Evolutionary conservation across 805 yeast genomes (phyloP), one percentile per base, ranked within the genome.

Genomic region (Lachancea sp.): DNA sequence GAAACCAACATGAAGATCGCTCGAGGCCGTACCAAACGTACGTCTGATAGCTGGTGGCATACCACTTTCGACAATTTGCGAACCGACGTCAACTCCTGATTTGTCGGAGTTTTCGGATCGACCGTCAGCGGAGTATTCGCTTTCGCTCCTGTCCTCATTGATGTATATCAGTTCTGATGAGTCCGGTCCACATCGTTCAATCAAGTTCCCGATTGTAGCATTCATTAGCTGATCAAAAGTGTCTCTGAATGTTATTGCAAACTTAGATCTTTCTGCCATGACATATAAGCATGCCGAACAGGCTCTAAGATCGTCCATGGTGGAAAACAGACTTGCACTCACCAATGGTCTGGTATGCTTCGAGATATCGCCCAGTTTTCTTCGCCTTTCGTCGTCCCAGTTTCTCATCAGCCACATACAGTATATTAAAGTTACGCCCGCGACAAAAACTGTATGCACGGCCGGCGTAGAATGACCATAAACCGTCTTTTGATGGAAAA

Each of bases 361-460:
- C 11, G 80, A 75, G 36, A 65, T 72, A 55, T 78, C 82, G 16
- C 83, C 82, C 25, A 77, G 55, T 41, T 72, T 65, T 50, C 68
- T 73, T 53, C 83, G 66, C 52, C 78, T 68, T 66, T 71, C 66
- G 56, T 78, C 84, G 56, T 78, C 82, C 49, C 71, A 67, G 52
- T 81, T 81, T 57, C 83, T 73, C 13, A 81, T 76, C 36, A 81
- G 55, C 85, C 85, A 81, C 52, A 81, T 66, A 60, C 85, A 80
- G 53, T 81, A 81, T 7, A 79, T 74, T 30, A 81, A 63, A 0
- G 86, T 81, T 7, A 81, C 79, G 38, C 87, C 87, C 11, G 85
- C 85, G 41, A 78, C 79, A 57, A 81, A 81, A 10, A 77, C 79
- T 0, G 84, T 78, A 55, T 81, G 85, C 36, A 81, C 78, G 11